Percentiles rank a stretch among this genome's conserved stretches.
These are phyloP conservation scores for Poa annua DNA, from an alignment of 176 grass and related monocot species.

Conservation along the genomic window DNA sequence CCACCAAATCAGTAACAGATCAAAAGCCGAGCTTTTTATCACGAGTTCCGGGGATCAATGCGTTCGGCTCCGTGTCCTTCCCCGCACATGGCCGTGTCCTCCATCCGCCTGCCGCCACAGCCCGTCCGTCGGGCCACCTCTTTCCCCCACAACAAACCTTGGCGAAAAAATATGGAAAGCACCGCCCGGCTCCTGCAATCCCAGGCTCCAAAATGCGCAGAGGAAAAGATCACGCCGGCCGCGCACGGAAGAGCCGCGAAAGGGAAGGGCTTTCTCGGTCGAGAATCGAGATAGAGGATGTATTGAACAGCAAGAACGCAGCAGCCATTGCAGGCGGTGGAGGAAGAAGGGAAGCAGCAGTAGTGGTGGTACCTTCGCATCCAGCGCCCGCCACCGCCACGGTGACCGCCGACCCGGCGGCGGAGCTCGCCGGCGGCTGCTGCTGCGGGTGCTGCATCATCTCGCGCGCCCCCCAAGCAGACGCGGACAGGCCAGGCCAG, in stretches of 20 bases:
- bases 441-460: conserved; percentile 45
- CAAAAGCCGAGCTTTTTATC: background rate
- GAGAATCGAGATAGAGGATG: too few relatives aligned
- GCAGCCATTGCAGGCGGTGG: background rate
- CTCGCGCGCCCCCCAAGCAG: background rate
- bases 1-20: conserved; percentile 6
- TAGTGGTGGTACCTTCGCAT: conserved; percentile 36
- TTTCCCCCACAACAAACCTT: too few relatives aligned
- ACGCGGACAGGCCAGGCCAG: background rate
- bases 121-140: too few relatives aligned
- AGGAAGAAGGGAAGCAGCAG: background rate
- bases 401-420: background rate
- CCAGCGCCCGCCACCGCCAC: background rate
- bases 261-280: background rate
- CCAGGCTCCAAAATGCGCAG: background rate
- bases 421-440: conserved; percentile 18
- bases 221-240: background rate
- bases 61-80: background rate
- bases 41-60: background rate
- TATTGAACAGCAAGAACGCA: too few relatives aligned
- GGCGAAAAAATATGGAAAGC: too few relatives aligned
- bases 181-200: too few relatives aligned
- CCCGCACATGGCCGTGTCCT: background rate
- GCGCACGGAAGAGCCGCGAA: background rate
- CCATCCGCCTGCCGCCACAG: too few relatives aligned